These are phyloP conservation scores for Aspergillus proliferans DNA, from an alignment of 2,329 filamentous ascomycete genomes.

Conservation along the genomic window DNA sequence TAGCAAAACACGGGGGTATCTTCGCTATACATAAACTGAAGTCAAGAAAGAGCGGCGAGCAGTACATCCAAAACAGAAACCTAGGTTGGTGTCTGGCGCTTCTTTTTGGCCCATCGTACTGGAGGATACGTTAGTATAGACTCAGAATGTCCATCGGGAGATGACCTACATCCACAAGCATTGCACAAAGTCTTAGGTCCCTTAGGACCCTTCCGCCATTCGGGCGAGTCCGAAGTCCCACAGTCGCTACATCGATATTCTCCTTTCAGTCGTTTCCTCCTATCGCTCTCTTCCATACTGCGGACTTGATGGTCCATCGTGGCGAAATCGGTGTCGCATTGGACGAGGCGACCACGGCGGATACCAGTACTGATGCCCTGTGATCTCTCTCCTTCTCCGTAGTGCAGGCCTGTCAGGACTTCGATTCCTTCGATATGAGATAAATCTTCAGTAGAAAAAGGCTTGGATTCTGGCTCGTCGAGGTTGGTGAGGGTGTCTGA, in stretches of 20 bases:
- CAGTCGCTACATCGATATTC: slow-evolving; percentile 97
- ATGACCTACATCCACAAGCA: slow-evolving; percentile 67
- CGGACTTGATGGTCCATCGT: slow-evolving; percentile 64
- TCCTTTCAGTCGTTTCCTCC: slow-evolving; percentile 84
- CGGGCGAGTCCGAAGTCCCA: slow-evolving; percentile 86
- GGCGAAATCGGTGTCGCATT: slow-evolving; percentile 79
- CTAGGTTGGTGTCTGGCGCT: slow-evolving; percentile 54
- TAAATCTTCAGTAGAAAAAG: slow-evolving; percentile 65
- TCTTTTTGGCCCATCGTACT: slow-evolving; percentile 65
- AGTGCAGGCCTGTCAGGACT: slow-evolving; percentile 82
- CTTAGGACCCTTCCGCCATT: slow-evolving; percentile 90
- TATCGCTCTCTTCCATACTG: slow-evolving; percentile 53
- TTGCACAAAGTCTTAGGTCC: slow-evolving; percentile 95
- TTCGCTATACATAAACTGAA: slow-evolving; percentile 5
- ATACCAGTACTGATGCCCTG: slow-evolving; percentile 83
- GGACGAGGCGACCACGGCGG: slow-evolving; percentile 70
- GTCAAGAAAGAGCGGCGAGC: not conserved
- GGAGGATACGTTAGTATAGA: not conserved
- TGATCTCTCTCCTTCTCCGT: slow-evolving; percentile 81
- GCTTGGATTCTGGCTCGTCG: slow-evolving; percentile 19
- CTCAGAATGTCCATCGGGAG: not conserved
- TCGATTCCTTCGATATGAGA: slow-evolving; percentile 83
- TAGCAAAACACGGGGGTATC: slow-evolving; percentile 10
- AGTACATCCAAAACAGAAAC: not conserved
- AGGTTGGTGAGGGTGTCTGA: slow-evolving; percentile 27